A percentile compares a stretch with the other conserved stretches of the same genome.
These are phyloP conservation scores for Globisporangium barbulae DNA, from an alignment of 352 stramenopile genomes.

Conservation along the genomic window DNA sequence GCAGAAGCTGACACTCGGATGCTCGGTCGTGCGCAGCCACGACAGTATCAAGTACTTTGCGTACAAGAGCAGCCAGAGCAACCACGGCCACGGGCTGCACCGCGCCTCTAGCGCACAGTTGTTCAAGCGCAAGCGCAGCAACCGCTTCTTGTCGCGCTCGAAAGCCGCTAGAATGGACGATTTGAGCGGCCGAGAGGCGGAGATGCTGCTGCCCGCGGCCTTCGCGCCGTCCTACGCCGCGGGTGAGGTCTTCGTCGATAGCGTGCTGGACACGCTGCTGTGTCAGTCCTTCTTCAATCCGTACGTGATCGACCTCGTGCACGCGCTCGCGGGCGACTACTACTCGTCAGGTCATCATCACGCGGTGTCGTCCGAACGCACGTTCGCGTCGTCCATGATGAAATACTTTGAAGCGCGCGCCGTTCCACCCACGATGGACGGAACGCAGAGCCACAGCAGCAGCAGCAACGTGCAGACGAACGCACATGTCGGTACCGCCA, in stretches of 20 bases:
- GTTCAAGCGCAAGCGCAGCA: not conserved
- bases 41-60: constrained; percentile 58
- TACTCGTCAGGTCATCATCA: constrained; percentile 15
- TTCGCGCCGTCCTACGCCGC: constrained; percentile 52
- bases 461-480: not conserved
- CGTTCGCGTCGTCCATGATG: constrained; percentile 32
- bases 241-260: constrained; percentile 59
- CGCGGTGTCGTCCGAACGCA: constrained; percentile 8
- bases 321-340: constrained; percentile 43
- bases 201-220: constrained; percentile 25
- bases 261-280: constrained; percentile 54
- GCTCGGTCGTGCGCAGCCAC: constrained; percentile 49
- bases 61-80: constrained; percentile 36
- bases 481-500: not conserved
- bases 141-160: constrained; percentile 8
- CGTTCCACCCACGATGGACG: too few species aligned
- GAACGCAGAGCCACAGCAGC: not conserved
- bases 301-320: constrained; percentile 60
- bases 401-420: constrained; percentile 20
- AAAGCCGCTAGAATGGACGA: constrained; percentile 19
- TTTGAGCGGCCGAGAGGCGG: constrained; percentile 14
- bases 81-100: constrained; percentile 21
- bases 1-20: constrained; percentile 21
- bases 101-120: constrained; percentile 4
- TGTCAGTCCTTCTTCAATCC: constrained; percentile 76